Conservation (phyloP, 805 yeast species). For the Ogataea pilisensis region DNA sequence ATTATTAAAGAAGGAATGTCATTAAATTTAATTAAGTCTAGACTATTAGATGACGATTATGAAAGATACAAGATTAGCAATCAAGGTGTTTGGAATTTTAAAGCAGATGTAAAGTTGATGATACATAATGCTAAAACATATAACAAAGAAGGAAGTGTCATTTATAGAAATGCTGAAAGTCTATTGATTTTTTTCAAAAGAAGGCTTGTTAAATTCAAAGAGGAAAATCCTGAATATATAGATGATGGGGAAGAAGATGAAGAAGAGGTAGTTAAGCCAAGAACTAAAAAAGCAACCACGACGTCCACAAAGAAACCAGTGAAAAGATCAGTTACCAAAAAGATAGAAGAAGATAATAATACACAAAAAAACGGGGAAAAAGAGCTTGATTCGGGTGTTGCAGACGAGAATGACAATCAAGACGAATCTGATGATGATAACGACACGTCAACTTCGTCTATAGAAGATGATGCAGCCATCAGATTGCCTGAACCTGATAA, state of each 20-base stretch:
- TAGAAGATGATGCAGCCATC: too few species aligned
- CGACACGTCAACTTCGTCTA: slow-evolving; percentile 11
- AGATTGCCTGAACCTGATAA: background rate
- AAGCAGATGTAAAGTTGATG: slow-evolving; percentile 54
- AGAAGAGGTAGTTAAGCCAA: slow-evolving; percentile 6
- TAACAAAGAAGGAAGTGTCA: slow-evolving; percentile 69
- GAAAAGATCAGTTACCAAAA: slow-evolving; percentile 4
- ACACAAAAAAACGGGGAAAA: slow-evolving; percentile 6
- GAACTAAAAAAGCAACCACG: slow-evolving; percentile 4
- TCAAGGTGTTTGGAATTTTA: slow-evolving; percentile 53
- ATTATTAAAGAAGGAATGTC: slow-evolving; percentile 71
- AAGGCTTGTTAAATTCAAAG: slow-evolving; percentile 33
- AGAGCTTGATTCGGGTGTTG: slow-evolving; percentile 5
- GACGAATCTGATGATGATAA: slow-evolving; percentile 2
- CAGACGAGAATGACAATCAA: slow-evolving; percentile 8
- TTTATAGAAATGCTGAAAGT: slow-evolving; percentile 65
- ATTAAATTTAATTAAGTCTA: slow-evolving; percentile 51
- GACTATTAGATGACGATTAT: slow-evolving; percentile 49
- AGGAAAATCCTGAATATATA: slow-evolving; percentile 24
- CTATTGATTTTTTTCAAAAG: slow-evolving; percentile 50
- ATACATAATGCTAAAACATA: slow-evolving; percentile 76
- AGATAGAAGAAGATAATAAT: slow-evolving; percentile 6
- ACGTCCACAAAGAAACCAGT: slow-evolving; percentile 10
- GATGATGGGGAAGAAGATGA: slow-evolving; percentile 16
- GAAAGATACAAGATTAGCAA: slow-evolving; percentile 38